A percentile compares a stretch with the other conserved stretches of the same genome.
phyloP scores from a whole-genome alignment of 352 stramenopile genomes.

The Phytophthora colocasiae region DNA sequence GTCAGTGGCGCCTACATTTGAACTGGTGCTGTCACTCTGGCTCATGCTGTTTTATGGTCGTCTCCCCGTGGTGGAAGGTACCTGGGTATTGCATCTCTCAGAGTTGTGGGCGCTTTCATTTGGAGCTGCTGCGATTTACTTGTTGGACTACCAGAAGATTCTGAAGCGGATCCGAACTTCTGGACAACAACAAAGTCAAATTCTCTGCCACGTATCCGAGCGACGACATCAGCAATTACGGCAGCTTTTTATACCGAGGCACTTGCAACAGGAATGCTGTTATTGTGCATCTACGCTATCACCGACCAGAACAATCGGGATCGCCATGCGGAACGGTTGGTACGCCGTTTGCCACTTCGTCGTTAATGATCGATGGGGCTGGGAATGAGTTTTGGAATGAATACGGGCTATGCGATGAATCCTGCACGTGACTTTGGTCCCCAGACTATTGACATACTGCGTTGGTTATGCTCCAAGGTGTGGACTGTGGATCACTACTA shows the following conservation, averaged over 20 bases:
- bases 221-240: constrained; percentile 27
- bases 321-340: constrained; percentile 18
- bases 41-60: constrained; percentile 22
- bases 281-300: constrained; percentile 30
- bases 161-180: constrained; percentile 9
- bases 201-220: constrained; percentile 31
- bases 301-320: constrained; percentile 28
- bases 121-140: constrained; percentile 21
- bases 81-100: constrained; percentile 28
- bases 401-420: constrained; percentile 30
- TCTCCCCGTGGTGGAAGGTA: constrained; percentile 29
- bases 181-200: constrained; percentile 21
- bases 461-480: constrained; percentile 26
- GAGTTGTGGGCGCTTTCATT: constrained; percentile 18
- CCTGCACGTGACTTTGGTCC: constrained; percentile 26
- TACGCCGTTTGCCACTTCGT: constrained; percentile 23
- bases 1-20: constrained; percentile 24
- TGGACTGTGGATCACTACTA: constrained; percentile 15
- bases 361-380: constrained; percentile 28
- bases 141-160: constrained; percentile 33
- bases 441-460: constrained; percentile 14
- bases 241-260: constrained; percentile 29
- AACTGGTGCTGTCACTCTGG: constrained; percentile 18
- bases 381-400: constrained; percentile 30
- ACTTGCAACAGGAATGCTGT: constrained; percentile 20